A percentile compares a stretch with the other conserved stretches of the same genome.
Evolutionary conservation across 495 filamentous ascomycete species (phyloP).

Genomic region (Penicillium canescens): DNA sequence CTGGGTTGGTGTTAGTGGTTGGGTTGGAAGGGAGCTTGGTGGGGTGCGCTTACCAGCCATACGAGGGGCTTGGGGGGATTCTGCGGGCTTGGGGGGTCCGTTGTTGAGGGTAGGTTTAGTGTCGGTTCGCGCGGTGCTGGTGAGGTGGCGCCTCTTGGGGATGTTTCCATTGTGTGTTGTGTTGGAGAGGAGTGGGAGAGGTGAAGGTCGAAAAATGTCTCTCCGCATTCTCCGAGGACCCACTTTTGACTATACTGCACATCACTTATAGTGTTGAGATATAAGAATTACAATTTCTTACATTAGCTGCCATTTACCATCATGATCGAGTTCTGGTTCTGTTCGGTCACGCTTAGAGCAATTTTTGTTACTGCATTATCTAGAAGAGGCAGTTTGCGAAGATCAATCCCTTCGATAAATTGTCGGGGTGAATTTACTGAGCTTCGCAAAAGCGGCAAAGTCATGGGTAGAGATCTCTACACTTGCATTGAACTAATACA

Average conservation of each 20-base stretch:
- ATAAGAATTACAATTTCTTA: no score
- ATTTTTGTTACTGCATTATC: neutral
- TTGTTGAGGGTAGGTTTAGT: slow-evolving; percentile 68
- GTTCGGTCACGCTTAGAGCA: neutral
- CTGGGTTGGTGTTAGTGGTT: slow-evolving; percentile 35
- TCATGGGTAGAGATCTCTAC: neutral
- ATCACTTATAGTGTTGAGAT: no score
- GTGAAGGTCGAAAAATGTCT: neutral
- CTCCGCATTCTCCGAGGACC: slow-evolving; percentile 4
- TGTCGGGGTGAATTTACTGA: no score
- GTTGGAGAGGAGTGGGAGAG: slow-evolving; percentile 1
- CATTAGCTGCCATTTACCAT: no score
- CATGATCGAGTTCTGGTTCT: neutral
- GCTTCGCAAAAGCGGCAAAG: no score
- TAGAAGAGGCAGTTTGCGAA: neutral
- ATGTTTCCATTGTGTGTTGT: slow-evolving; percentile 32
- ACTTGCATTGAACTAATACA: neutral
- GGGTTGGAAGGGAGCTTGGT: neutral
- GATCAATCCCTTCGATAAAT: neutral
- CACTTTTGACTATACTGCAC: neutral
- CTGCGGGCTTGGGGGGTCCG: slow-evolving; percentile 73
- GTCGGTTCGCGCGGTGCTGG: slow-evolving; percentile 40
- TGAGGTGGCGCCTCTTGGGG: slow-evolving; percentile 29
- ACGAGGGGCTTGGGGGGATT: slow-evolving; percentile 72
- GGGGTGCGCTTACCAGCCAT: slow-evolving; percentile 67